These are phyloP conservation scores for Populus davidiana DNA, from an alignment of 345 rosid genomes.

Conservation along the genomic window DNA sequence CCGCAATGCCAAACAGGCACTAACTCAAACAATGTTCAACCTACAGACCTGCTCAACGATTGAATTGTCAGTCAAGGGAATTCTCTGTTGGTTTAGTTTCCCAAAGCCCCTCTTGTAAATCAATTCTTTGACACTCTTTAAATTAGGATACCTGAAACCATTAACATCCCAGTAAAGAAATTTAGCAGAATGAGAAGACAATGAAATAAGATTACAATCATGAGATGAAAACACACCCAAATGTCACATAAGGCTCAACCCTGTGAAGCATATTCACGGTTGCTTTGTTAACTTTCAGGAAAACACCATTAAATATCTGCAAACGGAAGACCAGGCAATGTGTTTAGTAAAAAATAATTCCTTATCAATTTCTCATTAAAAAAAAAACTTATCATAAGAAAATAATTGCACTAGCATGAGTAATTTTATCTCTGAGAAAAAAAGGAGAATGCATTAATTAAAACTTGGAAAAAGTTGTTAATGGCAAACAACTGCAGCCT, in stretches of 20 bases:
- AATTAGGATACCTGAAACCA: conserved; percentile 59
- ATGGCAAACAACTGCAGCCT: not conserved
- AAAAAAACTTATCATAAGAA: not conserved
- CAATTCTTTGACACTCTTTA: conserved; percentile 72
- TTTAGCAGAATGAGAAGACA: not conserved
- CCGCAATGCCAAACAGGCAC: too few species aligned
- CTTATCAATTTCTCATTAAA: not conserved
- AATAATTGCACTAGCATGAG: not conserved
- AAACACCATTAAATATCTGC: conserved; percentile 85
- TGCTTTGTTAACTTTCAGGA: conserved; percentile 70
- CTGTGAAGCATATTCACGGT: conserved; percentile 73
- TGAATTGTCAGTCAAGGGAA: conserved; percentile 64
- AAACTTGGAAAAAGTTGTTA: not conserved
- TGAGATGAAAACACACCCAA: conserved; percentile 44
- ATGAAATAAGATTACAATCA: not conserved
- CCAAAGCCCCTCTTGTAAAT: conserved; percentile 83
- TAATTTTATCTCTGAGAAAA: not conserved
- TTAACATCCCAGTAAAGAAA: not conserved
- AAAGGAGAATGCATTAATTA: not conserved
- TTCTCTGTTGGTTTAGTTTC: conserved; percentile 61
- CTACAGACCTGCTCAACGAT: conserved; percentile 52
- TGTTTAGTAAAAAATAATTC: not conserved
- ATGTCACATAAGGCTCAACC: conserved; percentile 85
- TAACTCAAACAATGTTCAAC: not conserved
- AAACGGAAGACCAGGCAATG: not conserved